phyloP scores from a whole-genome alignment of 1,284 basidiomycete genomes.

The Sanghuangporus sanghuang region DNA sequence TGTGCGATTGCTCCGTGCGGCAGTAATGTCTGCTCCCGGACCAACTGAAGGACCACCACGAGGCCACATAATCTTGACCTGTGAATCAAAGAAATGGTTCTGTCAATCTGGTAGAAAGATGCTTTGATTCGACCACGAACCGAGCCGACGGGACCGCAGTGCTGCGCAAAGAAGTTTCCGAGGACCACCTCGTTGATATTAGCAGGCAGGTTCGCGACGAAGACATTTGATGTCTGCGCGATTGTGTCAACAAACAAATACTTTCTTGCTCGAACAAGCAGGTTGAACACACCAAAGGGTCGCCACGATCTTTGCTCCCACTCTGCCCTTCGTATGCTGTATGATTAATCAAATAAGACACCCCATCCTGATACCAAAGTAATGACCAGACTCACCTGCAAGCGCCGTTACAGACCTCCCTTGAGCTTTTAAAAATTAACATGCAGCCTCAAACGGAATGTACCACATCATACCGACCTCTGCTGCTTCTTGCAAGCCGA shows the following conservation, averaged over 20 bases:
- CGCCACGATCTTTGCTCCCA: constrained; percentile 84
- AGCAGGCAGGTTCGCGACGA: constrained; percentile 85
- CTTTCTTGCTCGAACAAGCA: constrained; percentile 23
- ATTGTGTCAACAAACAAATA: constrained; percentile 22
- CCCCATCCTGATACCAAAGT: background rate
- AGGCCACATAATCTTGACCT: constrained; percentile 98
- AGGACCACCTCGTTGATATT: constrained; percentile 80
- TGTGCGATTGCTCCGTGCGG: constrained; percentile 59
- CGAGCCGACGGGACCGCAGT: constrained; percentile 53
- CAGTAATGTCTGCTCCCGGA: constrained; percentile 70
- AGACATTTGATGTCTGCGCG: constrained; percentile 84
- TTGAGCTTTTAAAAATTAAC: constrained; percentile 26
- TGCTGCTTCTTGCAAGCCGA: constrained; percentile 60
- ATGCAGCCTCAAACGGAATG: background rate
- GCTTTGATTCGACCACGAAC: constrained; percentile 31
- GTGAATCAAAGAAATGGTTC: background rate
- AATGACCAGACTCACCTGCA: constrained; percentile 50
- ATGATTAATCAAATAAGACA: constrained; percentile 6
- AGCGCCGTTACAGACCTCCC: constrained; percentile 77
- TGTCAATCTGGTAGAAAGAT: background rate
- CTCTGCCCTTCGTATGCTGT: constrained; percentile 81
- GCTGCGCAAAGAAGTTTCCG: constrained; percentile 77
- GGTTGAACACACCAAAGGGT: constrained; percentile 55
- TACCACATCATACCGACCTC: constrained; percentile 39
- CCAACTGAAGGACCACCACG: constrained; percentile 57